These are phyloP conservation scores for Dunaliella salina DNA, from an alignment of 163 green algal species.

Conservation along the genomic window DNA sequence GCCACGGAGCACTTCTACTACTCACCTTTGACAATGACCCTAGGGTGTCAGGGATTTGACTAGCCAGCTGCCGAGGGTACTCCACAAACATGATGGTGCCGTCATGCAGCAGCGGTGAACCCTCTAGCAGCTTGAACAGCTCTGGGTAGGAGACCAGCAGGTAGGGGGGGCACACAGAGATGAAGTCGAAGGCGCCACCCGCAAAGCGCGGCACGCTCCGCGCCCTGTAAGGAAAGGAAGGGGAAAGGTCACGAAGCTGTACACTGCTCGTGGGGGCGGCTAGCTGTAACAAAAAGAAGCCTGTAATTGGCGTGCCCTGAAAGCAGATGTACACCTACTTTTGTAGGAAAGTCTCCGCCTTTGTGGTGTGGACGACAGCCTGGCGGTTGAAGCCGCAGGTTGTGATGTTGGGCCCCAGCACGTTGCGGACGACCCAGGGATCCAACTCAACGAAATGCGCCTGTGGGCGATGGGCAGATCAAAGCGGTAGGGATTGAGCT, in stretches of 20 bases:
- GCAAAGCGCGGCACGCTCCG: conserved; percentile 31
- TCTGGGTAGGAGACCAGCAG: conserved; percentile 81
- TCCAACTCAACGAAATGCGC: conserved; percentile 78
- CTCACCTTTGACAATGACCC: conserved; percentile 41
- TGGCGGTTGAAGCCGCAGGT: conserved; percentile 41
- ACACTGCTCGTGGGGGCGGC: neutral
- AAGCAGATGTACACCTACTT: neutral
- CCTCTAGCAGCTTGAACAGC: conserved; percentile 73
- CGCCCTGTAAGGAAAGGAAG: conserved; percentile 6
- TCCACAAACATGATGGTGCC: conserved; percentile 79
- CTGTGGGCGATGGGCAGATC: neutral
- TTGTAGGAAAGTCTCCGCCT: conserved; percentile 9
- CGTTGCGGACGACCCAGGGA: conserved; percentile 63
- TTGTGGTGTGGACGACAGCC: conserved; percentile 54
- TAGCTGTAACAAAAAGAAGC: neutral
- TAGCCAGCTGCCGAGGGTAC: conserved; percentile 70
- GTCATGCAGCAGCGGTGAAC: conserved; percentile 53
- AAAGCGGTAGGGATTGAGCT: too few relatives aligned
- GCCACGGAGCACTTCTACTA: conserved; percentile 42
- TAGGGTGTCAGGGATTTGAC: conserved; percentile 52
- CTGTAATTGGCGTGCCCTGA: too few relatives aligned
- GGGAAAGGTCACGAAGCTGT: neutral
- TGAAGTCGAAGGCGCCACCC: conserved; percentile 78
- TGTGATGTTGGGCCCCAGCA: conserved; percentile 64
- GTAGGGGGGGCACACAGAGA: conserved; percentile 87